Conservation (phyloP, 2,329 filamentous ascomycete genomes). For the Aureobasidium zeae region DNA sequence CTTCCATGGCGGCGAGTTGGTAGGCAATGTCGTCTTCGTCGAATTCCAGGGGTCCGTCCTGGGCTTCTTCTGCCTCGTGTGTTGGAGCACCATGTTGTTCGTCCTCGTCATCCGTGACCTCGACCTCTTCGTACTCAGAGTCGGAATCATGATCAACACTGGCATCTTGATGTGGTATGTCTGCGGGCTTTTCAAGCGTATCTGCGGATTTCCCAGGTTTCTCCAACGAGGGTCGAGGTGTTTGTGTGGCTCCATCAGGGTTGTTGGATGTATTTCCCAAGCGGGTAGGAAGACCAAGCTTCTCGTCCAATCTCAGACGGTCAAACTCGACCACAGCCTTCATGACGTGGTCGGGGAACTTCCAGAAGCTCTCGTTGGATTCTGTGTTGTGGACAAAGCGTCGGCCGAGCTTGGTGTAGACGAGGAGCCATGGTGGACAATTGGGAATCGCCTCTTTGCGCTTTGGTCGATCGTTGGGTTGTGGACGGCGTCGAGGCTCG, state of each 20-base stretch:
- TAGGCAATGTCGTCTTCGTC: slow-evolving; percentile 90
- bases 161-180: slow-evolving; percentile 21
- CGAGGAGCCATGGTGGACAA: slow-evolving; percentile 77
- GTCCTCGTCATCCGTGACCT: slow-evolving; percentile 55
- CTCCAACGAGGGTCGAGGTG: slow-evolving; percentile 24
- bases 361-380: slow-evolving; percentile 89
- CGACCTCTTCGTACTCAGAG: slow-evolving; percentile 57
- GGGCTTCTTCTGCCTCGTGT: slow-evolving; percentile 30
- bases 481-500: slow-evolving; percentile 52
- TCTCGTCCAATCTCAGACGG: slow-evolving; percentile 60
- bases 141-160: slow-evolving; percentile 42
- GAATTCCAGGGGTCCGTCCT: slow-evolving; percentile 59
- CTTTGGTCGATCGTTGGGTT: slow-evolving; percentile 70
- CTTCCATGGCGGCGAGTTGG: slow-evolving; percentile 81
- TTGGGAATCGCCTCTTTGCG: slow-evolving; percentile 70
- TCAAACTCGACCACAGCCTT: slow-evolving; percentile 62
- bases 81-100: slow-evolving; percentile 42
- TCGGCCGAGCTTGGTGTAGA: slow-evolving; percentile 83
- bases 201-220: slow-evolving; percentile 17
- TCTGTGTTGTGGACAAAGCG: slow-evolving; percentile 82
- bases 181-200: background rate
- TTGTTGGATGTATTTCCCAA: slow-evolving; percentile 32
- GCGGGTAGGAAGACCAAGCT: no score
- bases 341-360: slow-evolving; percentile 80
- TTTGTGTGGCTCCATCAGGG: slow-evolving; percentile 22